Evolutionary conservation across 2,329 filamentous ascomycete genomes (phyloP), one percentile per base, ranked within the genome.

Genomic region (Fusarium sp.): DNA sequence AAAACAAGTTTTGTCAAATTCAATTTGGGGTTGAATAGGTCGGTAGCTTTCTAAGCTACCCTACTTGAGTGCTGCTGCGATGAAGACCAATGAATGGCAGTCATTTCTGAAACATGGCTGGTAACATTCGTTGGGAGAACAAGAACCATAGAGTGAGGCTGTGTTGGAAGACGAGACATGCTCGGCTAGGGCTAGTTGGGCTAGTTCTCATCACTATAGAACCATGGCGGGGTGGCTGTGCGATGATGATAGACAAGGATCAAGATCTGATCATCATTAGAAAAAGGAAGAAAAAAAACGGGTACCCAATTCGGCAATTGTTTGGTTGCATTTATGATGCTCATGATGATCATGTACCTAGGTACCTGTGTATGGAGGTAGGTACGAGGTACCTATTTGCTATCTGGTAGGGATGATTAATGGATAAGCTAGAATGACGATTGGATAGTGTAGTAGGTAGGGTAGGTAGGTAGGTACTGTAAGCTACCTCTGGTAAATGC

Each of bases 171-270:
- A 61, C 51, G 50, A 49, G 49, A 43, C 52, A 49, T 35, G 21
- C 43, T 48, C 29, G 23, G 36, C 54, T 47, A 46, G 42, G 42
- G 19, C 19, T 19, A 19, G 19, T 19, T 4, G 19, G 19, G 29
- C 23, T 19, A 23, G 43, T 37, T 27, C 32, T 19, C 19, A 4
- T 19, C 4, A 19, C 19, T 19, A 4, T 19, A 19, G 41, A 47
- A 13, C 35, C 35, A 15, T 38, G 60, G 36, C 42, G 41, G 43
- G 43, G 61, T 64, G 61, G 57, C 61, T 57, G 61, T 58, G 61
- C 39, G 37, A 38, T 63, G 32, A 47, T 49, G 42, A 60, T 41
- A 37, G 55, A 45, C 50, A 49, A 46, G 60, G 53, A 35, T 33
- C 42, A 25, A 42, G 19, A 43, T 53, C 19, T 25, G 32, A 46